Base-by-base conservation (phyloP, 2,329 filamentous ascomycete species). In the Scedosporium dehoogii region DNA sequence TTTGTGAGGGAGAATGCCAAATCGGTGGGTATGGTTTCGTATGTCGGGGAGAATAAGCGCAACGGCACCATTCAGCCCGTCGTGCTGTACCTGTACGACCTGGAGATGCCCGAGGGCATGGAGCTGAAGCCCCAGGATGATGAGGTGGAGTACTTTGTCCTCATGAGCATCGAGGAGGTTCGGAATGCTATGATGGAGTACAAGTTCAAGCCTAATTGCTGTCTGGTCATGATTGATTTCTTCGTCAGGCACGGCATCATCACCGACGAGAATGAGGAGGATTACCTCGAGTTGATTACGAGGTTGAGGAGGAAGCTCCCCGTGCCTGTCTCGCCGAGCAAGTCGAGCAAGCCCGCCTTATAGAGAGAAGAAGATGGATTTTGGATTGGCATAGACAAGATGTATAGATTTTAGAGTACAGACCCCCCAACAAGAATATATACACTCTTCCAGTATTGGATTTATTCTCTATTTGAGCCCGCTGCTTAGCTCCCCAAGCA, bases 191-290 rank as follows among this genome's bases (percentile, higher is more conserved):
- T 96, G 77, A 74, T 79, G 18, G 77, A 77, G 16, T 85, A 85
- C 3, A 85, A 91, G 71, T 96, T 96, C 76, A 96, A 96, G 78
- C 88, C 91, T 0, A 94, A 96, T 69, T 91, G 90, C 68, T 86
- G 88, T 27, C 71, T 88, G 33, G 86, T 93, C 58, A 78, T 93
- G 76, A 79, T 94, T 58, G 91, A 96, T 69, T 96, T 96, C 72
- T 85, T 96, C 68, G 76, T 96, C 56, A 76, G 91, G 25, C 90
- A 92, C 72, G 89, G 89, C 0, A 78, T 91, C 59, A 70, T 96
- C 64, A 92, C 85, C 1, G 74, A 82, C 0, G 89, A 91, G 70
- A 87, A 85, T 63, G 90, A 96, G 75, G 76, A 76, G 61, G 81
- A 90, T 66, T 94, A 88, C 70, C 76, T 89, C 57, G 86, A 91